Evolutionary conservation across 441 rosid species (phyloP), one percentile per base, ranked within the genome.

Genomic region (Brassica hybrid): DNA sequence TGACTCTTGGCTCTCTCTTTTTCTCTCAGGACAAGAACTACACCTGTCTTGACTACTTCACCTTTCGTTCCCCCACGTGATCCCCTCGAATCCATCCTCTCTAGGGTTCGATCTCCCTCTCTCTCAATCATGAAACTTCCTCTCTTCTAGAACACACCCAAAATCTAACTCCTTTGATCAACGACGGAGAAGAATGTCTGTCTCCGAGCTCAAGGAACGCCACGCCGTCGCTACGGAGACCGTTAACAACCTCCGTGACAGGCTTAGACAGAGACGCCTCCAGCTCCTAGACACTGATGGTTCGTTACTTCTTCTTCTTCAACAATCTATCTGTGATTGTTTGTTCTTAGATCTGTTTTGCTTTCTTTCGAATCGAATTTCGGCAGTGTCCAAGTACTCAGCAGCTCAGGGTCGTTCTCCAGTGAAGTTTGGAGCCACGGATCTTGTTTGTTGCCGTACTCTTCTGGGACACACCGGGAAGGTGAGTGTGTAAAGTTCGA

Each of bases 391-490:
- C 7, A 88, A 78, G 10, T 88, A 91, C 74, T 90, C 96, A 48
- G 80, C 66, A 81, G 74, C 87, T 58, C 97, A 88, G 78, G 92
- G 91, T 34, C 87, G 79, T 79, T 43, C 84, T 85, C 88, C 89
- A 43, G 91, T 94, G 59, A 90, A 84, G 77, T 89, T 96, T 50
- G 92, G 93, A 43, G 87, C 90, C 0, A 94, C 96, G 77, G 98
- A 94, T 90, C 89, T 94, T 86, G 98, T 96, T 41, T 96, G 99
- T 30, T 94, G 98, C 84, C 82, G 98, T 81, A 94, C 90, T 69
- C 89, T 96, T 81, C 99, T 92, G 74, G 98, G 98, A 38, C 98
- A 94, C 84, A 88, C 94, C 19, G 96, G 99, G 77, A 96, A 92
- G 94, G 97, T 94, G 72, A 65, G 23, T 65, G 2, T 12, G 14